A percentile compares a stretch with the other conserved stretches of the same genome.
Conservation (phyloP, 2,329 filamentous ascomycete species). For the Nakataea oryzae region DNA sequence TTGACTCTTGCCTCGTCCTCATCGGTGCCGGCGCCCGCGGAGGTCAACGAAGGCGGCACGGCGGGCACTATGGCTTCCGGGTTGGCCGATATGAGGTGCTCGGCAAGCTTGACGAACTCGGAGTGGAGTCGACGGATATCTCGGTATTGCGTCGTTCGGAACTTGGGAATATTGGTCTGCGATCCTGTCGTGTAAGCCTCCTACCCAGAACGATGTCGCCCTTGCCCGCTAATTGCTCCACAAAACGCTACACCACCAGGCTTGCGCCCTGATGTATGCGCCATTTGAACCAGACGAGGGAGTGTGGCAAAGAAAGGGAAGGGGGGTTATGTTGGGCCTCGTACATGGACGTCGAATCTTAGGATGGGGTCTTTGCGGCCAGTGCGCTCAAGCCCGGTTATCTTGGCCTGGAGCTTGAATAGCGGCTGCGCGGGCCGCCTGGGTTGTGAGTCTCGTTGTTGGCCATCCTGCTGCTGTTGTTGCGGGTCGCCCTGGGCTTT, state of each 20-base stretch:
- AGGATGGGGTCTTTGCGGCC: constrained; percentile 93
- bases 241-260: too few relatives aligned
- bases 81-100: constrained; percentile 95
- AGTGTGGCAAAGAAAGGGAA: not conserved
- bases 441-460: constrained; percentile 32
- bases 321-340: constrained; percentile 16
- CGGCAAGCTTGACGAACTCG: constrained; percentile 92
- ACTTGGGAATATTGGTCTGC: constrained; percentile 96
- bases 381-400: constrained; percentile 83
- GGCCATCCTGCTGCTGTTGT: constrained; percentile 6
- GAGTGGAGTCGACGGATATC: constrained; percentile 92
- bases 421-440: constrained; percentile 53
- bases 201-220: not conserved
- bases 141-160: constrained; percentile 94
- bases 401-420: constrained; percentile 86
- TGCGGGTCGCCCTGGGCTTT: constrained; percentile 9
- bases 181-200: constrained; percentile 5
- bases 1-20: constrained; percentile 91
- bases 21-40: constrained; percentile 88
- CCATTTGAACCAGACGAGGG: constrained; percentile 10
- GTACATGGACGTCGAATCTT: constrained; percentile 91
- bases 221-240: not conserved
- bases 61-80: constrained; percentile 91
- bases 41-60: constrained; percentile 87
- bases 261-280: too few relatives aligned